Percentiles rank a stretch among this genome's conserved stretches.
Conservation (phyloP, 1,284 basidiomycete genomes). For the Rhodotorula sp. region DNA sequence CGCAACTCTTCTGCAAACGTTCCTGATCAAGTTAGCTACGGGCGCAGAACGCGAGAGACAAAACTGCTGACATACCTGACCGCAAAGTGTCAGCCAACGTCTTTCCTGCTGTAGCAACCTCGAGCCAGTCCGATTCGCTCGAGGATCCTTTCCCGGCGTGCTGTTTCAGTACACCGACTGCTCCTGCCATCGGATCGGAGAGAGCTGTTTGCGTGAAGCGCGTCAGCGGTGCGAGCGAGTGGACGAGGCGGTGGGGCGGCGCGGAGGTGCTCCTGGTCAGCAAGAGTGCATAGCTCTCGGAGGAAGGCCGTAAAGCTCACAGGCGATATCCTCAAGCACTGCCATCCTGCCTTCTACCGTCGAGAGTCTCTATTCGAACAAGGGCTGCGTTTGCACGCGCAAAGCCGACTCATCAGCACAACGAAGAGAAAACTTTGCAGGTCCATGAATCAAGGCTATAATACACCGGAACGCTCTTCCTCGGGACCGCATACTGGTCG, state of each 20-base stretch:
- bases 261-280: neutral
- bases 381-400: no score
- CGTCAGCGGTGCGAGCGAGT: neutral
- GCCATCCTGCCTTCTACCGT: neutral
- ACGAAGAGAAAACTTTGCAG: no score
- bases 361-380: no score
- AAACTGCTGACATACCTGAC: constrained; percentile 4
- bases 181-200: neutral
- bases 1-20: constrained; percentile 13
- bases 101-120: neutral
- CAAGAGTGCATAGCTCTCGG: neutral
- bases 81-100: constrained; percentile 13
- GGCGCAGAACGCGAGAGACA: no score
- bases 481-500: neutral
- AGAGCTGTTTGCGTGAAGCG: neutral
- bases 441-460: neutral
- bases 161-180: neutral
- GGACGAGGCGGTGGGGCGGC: neutral
- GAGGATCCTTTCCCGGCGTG: neutral
- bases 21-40: neutral
- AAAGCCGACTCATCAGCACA: neutral
- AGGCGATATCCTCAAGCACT: neutral
- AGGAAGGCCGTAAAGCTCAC: neutral
- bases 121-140: neutral
- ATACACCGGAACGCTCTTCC: neutral